Evolutionary conservation across 164 flowering plant species (phyloP), one percentile per base, ranked within the genome.

Genomic region (Taxillus chinensis): DNA sequence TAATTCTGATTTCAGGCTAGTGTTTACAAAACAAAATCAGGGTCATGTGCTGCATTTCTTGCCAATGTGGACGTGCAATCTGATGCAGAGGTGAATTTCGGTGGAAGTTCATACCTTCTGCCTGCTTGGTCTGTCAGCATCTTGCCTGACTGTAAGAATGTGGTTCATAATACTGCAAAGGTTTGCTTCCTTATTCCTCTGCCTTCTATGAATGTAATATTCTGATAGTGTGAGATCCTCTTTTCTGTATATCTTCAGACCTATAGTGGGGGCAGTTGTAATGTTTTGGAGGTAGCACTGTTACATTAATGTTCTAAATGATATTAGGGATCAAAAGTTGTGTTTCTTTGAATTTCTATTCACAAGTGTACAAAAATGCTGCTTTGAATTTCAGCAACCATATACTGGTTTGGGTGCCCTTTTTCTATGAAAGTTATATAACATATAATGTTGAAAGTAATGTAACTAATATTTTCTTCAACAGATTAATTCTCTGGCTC

Each of bases 121-220:
- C 99, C 99, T 64, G 92, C 89, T 50, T 95, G 99, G 99, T 95
- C 99, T 63, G 96, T 91, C 63, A 95, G 97, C 93, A 89, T 95
- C 73, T 78, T 95, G 69, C 97, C 99, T 10, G 99, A 95, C 78
- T 95, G 99, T 91, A 89, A 95, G 76, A 90, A 78, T 70, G 99
- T 89, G 4, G 89, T 60, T 27, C 76, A 83, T 67, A 91, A 95
- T 71, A 84, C 96, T 60, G 99, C 99, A 70, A 83, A 89, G 97
- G 99, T 91, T 60, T 61, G 86, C 53, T 62, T 68, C 27, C 27
- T 27, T 27, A 27, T 27, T 27, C 27, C 27, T 27, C 27, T 27
- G 27, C 27, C 27, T 27, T 27, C 2, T 27, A 27, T 27, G 27
- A 27, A 27, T 27, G 27, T 27, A 27, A 27, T 27, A 27, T 27